phyloP scores from a whole-genome alignment of 805 yeast genomes.

The Millerozyma acaciae region DNA sequence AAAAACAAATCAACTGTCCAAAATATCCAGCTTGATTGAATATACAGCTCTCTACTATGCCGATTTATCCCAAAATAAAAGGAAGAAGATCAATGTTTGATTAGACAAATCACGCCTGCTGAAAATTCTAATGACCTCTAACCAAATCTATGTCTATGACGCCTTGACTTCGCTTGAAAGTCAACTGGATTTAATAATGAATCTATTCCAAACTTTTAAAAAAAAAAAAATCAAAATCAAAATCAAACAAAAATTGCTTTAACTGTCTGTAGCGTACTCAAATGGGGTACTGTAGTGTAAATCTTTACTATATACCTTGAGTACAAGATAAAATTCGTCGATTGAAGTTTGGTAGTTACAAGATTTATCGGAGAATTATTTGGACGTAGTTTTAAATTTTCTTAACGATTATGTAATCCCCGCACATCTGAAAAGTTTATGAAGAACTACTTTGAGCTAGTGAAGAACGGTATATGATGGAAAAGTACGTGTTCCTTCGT shows the following conservation, averaged over 20 bases:
- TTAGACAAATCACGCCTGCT: not conserved
- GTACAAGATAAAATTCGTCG: no score
- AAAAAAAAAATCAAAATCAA: not conserved
- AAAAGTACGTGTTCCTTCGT: slow-evolving; percentile 5
- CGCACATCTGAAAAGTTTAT: not conserved
- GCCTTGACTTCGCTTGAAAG: not conserved
- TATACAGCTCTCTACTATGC: not conserved
- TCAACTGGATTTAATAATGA: not conserved
- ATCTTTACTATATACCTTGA: no score
- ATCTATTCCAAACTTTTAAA: not conserved
- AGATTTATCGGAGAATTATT: not conserved
- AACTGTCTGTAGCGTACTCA: no score
- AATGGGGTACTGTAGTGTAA: no score
- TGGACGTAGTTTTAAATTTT: slow-evolving; percentile 1
- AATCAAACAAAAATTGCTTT: no score
- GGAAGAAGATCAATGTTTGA: not conserved
- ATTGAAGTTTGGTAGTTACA: not conserved
- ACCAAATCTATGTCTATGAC: not conserved
- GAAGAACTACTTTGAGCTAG: no score
- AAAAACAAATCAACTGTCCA: no score
- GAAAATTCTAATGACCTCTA: not conserved
- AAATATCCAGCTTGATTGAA: no score
- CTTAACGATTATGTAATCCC: slow-evolving; percentile 3
- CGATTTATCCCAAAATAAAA: not conserved
- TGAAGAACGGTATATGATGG: no score